These are phyloP conservation scores for Sphaceloma murrayae DNA, from an alignment of 2,329 filamentous ascomycete species.

Conservation along the genomic window DNA sequence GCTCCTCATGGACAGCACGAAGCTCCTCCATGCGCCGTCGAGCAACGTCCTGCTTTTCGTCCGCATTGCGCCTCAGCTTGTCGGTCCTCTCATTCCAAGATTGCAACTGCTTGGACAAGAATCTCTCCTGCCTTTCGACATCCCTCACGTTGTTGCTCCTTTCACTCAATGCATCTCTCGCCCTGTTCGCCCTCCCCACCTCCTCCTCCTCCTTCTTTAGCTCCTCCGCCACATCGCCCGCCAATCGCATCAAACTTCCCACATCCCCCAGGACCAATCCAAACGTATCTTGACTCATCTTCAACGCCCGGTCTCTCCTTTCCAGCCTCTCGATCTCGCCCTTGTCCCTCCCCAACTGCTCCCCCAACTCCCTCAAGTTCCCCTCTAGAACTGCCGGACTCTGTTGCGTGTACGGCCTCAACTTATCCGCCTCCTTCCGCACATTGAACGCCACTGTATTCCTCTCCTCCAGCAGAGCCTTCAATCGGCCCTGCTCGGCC, in stretches of 20 bases:
- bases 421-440: conserved; percentile 76
- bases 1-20: conserved; percentile 63
- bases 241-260: conserved; percentile 73
- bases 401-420: conserved; percentile 85
- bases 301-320: conserved; percentile 74
- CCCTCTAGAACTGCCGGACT: conserved; percentile 76
- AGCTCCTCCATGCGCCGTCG: conserved; percentile 87
- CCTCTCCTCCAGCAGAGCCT: conserved; percentile 60
- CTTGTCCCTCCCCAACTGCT: conserved; percentile 68
- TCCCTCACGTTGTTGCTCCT: conserved; percentile 82
- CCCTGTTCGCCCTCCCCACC: conserved; percentile 64
- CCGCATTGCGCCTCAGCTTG: conserved; percentile 68
- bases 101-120: conserved; percentile 72
- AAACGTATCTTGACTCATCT: conserved; percentile 88
- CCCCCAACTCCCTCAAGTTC: conserved; percentile 69
- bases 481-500: conserved; percentile 66
- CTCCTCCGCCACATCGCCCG: conserved; percentile 80
- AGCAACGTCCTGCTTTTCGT: conserved; percentile 69
- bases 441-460: conserved; percentile 60
- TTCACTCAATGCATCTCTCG: conserved; percentile 79
- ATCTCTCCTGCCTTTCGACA: conserved; percentile 76
- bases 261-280: conserved; percentile 76
- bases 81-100: conserved; percentile 84
- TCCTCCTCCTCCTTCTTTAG: conserved; percentile 87
- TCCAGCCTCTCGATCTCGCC: conserved; percentile 80